Evolutionary conservation across 2,329 filamentous ascomycete genomes (phyloP).

Genomic region (Bisporella sp.): DNA sequence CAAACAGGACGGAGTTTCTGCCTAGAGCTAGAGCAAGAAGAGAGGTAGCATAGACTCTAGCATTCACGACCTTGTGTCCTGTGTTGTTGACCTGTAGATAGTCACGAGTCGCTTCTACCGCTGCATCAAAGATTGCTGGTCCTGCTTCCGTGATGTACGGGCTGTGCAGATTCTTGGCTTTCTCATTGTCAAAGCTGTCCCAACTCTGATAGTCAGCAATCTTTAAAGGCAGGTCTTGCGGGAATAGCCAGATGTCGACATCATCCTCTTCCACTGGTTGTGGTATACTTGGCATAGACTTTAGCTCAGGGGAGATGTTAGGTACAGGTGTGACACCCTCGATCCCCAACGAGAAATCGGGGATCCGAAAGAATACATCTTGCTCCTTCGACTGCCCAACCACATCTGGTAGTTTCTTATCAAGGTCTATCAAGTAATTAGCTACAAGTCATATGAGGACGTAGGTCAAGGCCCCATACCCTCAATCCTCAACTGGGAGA

Average conservation of each 20-base stretch:
- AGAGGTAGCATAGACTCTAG: constrained; percentile 44
- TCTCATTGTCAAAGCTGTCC: constrained; percentile 53
- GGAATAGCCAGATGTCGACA: constrained; percentile 41
- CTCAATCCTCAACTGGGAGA: constrained; percentile 24
- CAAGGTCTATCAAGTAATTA: constrained; percentile 18
- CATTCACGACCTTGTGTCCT: constrained; percentile 38
- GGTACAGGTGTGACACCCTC: neutral
- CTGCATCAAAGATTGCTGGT: constrained; percentile 57
- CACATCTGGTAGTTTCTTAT: constrained; percentile 17
- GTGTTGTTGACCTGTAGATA: constrained; percentile 32
- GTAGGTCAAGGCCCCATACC: constrained; percentile 11
- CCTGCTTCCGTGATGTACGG: constrained; percentile 65
- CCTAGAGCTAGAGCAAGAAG: constrained; percentile 63
- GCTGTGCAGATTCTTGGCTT: constrained; percentile 34
- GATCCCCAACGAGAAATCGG: constrained; percentile 10
- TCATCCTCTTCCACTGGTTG: constrained; percentile 21
- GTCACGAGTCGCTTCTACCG: constrained; percentile 38
- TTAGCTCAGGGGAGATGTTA: constrained; percentile 1
- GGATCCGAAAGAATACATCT: constrained; percentile 23
- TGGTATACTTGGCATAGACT: constrained; percentile 6
- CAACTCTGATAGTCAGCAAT: constrained; percentile 52
- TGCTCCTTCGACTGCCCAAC: constrained; percentile 11
- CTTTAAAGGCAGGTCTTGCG: constrained; percentile 27
- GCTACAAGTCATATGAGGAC: neutral
- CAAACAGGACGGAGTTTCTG: constrained; percentile 64